Base-by-base conservation (phyloP, 352 stramenopile species). In the Elongisporangium anandrum region DNA sequence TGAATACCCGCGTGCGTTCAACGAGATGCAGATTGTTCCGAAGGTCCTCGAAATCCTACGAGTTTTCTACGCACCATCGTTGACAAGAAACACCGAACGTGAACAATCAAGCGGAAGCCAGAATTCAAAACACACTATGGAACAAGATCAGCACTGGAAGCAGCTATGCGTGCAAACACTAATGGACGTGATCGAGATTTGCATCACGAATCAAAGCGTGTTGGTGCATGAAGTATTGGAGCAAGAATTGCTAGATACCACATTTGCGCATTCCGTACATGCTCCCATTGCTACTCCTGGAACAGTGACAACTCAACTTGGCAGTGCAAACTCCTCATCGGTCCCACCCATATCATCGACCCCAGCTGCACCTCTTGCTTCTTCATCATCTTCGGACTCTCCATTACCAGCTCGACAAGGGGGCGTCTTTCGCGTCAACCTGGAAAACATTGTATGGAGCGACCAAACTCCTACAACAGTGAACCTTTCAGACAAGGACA, bases 361-460 rank as follows among this genome's bases (percentile, higher is more conserved):
- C 22, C 24, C n/a, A 54, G 41, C 20, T 60, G 52, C 9, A 20
- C 39, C 38, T 49, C 34, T 20, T 22, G 22, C 34, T 9, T 15
- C 8, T 49, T 45, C 34, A 4, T 68, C 55, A 5, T 69, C 63
- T 21, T 65, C 64, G 3, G 19, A 63, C n/a, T 63, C 63, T 2
- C 55, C 62, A n/a, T 57, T 68, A 2, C 70, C 70, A 2, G 67
- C 60, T 47, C 66, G 69, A 10, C 73, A 87, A 68, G 81, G 81
- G 22, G 81, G 85, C 9, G 84, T 91, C 17, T 85, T 93, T 34
- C 83, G 72, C 45, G 81, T 94, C 55, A 88, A 84, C 23, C 59
- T 92, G 7, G 81, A 94, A 50, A 87, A 74, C 52, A 94, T 94
- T 59, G 81, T 90, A 8, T 94, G 85, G 85, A 94, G 80, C 54